Percentiles rank a stretch among this genome's conserved stretches.
These are phyloP conservation scores for Elsinoe ampelina DNA, from an alignment of 2,329 filamentous ascomycete species.

Conservation along the genomic window DNA sequence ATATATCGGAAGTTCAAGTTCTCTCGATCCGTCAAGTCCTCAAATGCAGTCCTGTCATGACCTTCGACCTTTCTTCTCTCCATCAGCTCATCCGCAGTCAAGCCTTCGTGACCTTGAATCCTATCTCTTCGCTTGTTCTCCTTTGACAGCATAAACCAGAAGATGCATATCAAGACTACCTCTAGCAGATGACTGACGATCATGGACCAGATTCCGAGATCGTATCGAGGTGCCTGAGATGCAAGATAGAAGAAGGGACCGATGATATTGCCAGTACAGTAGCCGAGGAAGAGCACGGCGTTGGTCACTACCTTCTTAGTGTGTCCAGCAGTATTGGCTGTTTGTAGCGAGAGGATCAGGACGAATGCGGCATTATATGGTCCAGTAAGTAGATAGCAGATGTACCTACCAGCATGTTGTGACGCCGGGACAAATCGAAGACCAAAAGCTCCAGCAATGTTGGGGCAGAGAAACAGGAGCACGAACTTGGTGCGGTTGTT, in stretches of 20 bases:
- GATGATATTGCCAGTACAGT: slow-evolving; percentile 52
- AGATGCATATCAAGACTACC: slow-evolving; percentile 35
- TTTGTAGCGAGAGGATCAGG: slow-evolving; percentile 38
- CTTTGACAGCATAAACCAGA: slow-evolving; percentile 40
- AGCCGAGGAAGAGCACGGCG: slow-evolving; percentile 50
- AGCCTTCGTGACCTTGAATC: slow-evolving; percentile 32
- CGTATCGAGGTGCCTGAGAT: slow-evolving; percentile 43
- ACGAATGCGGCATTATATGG: slow-evolving; percentile 46
- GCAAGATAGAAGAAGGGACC: slow-evolving; percentile 55
- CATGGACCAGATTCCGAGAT: slow-evolving; percentile 48
- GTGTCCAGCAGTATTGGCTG: slow-evolving; percentile 44
- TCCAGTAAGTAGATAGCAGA: slow-evolving; percentile 50
- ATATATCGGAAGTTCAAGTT: slow-evolving; percentile 37
- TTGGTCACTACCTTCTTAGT: slow-evolving; percentile 58
- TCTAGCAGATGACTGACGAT: slow-evolving; percentile 47
- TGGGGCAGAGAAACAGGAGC: slow-evolving; percentile 42
- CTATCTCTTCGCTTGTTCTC: slow-evolving; percentile 44
- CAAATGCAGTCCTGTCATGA: slow-evolving; percentile 43
- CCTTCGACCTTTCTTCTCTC: slow-evolving; percentile 40
- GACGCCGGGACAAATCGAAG: slow-evolving; percentile 45
- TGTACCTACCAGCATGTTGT: slow-evolving; percentile 45
- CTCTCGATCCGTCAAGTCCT: slow-evolving; percentile 46
- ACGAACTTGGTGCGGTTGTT: slow-evolving; percentile 18
- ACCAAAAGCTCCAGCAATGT: slow-evolving; percentile 50
- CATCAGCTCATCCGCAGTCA: slow-evolving; percentile 26